Percentiles rank a stretch among this genome's conserved stretches.
Evolutionary conservation across 768 basidiomycete genomes (phyloP).

Genomic region (Xerocomellus chrysenteron): DNA sequence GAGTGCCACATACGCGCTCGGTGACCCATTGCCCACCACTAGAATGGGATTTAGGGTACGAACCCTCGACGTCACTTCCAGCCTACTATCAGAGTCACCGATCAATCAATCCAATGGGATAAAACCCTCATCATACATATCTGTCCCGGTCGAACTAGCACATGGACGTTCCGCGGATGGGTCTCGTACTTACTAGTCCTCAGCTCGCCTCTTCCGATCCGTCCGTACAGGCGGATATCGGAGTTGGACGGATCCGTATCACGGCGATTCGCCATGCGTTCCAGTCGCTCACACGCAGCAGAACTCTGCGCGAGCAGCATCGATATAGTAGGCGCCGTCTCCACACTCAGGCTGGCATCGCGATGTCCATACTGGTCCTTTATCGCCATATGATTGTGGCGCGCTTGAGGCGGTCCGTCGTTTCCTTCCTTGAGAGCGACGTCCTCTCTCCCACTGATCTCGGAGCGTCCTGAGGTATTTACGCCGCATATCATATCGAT

Average conservation of each 20-base stretch:
- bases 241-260: conserved; percentile 8
- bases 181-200: background rate
- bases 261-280: background rate
- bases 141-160: background rate
- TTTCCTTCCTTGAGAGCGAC: background rate
- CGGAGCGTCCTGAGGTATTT: background rate
- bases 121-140: conserved; percentile 7
- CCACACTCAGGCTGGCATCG: background rate
- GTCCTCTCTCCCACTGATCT: background rate
- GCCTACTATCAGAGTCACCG: background rate
- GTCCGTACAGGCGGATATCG: conserved; percentile 7
- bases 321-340: conserved; percentile 2
- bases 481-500: background rate
- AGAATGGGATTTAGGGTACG: conserved; percentile 11
- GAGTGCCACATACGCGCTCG: background rate
- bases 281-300: background rate
- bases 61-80: conserved; percentile 6
- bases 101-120: conserved; percentile 6
- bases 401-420: background rate
- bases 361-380: background rate
- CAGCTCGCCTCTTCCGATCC: background rate
- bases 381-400: background rate
- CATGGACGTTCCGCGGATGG: background rate
- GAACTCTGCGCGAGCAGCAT: background rate
- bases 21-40: background rate